phyloP scores from a whole-genome alignment of 805 yeast species.

The Starmerella floris region DNA sequence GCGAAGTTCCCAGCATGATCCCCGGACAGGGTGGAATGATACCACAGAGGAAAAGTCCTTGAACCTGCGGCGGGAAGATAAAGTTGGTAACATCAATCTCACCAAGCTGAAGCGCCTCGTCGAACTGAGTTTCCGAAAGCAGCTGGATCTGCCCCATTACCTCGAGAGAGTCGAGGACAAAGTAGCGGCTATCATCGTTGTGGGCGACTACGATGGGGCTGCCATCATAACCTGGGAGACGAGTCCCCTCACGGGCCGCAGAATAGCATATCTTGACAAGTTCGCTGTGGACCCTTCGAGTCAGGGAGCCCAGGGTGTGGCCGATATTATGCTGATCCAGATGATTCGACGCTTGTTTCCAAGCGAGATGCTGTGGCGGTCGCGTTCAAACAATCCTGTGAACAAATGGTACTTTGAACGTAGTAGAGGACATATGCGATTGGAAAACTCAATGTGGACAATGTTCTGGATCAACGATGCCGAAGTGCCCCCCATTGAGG shows the following conservation, averaged over 20 bases:
- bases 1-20: conserved; percentile 17
- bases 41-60: conserved; percentile 21
- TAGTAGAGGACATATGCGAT: conserved; percentile 51
- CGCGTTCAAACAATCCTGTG: conserved; percentile 73
- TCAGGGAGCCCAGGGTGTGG: conserved; percentile 88
- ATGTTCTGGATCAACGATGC: conserved; percentile 34
- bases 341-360: conserved; percentile 54
- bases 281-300: conserved; percentile 74
- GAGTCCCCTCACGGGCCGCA: conserved; percentile 25
- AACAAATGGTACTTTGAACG: conserved; percentile 97
- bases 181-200: conserved; percentile 65
- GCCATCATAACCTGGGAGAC: conserved; percentile 82
- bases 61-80: conserved; percentile 32
- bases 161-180: conserved; percentile 47
- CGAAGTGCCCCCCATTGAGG: conserved; percentile 30
- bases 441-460: conserved; percentile 33
- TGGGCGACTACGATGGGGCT: conserved; percentile 92
- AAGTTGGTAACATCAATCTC: conserved; percentile 38
- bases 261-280: conserved; percentile 75
- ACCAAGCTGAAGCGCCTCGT: conserved; percentile 46
- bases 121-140: conserved; percentile 64
- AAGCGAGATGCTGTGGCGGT: conserved; percentile 75
- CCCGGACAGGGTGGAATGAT: not conserved
- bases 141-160: conserved; percentile 55
- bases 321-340: conserved; percentile 81